phyloP scores from a whole-genome alignment of 2,329 filamentous ascomycete genomes.

The Hypoxylon sp. region DNA sequence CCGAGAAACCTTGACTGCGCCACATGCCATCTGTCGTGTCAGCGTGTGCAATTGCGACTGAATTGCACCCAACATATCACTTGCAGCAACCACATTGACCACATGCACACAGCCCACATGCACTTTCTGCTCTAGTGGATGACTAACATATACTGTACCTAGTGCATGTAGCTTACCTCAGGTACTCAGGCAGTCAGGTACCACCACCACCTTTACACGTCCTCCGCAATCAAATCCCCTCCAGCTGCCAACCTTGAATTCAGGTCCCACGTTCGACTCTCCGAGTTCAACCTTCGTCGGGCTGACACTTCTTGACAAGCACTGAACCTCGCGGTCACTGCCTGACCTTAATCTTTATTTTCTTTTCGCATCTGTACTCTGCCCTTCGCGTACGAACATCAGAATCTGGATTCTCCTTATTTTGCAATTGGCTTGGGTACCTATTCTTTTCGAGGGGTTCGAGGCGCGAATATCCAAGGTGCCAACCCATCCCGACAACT shows the following conservation, averaged over 20 bases:
- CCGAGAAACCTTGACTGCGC: not conserved
- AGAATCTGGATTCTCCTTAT: constrained; percentile 17
- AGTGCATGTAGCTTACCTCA: too few species aligned
- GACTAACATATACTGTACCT: not conserved
- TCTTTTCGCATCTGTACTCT: constrained; percentile 9
- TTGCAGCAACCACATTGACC: not conserved
- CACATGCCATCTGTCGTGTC: not conserved
- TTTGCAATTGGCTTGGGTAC: constrained; percentile 20
- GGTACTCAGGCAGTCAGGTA: too few species aligned
- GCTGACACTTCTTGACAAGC: constrained; percentile 21
- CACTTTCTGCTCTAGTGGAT: not conserved
- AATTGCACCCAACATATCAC: not conserved
- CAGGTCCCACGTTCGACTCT: constrained; percentile 12
- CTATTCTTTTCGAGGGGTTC: constrained; percentile 10
- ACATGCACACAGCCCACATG: too few species aligned
- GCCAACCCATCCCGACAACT: constrained; percentile 17
- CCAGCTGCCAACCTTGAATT: constrained; percentile 8
- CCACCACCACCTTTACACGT: too few species aligned
- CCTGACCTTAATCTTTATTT: constrained; percentile 26
- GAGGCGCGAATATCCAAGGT: constrained; percentile 9
- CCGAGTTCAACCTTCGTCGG: constrained; percentile 13
- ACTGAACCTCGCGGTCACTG: constrained; percentile 29
- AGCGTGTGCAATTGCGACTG: not conserved
- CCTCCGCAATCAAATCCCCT: constrained; percentile 20
- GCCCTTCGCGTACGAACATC: constrained; percentile 16